Evolutionary conservation across 2,329 filamentous ascomycete genomes (phyloP).

Genomic region (Fusarium sp.): DNA sequence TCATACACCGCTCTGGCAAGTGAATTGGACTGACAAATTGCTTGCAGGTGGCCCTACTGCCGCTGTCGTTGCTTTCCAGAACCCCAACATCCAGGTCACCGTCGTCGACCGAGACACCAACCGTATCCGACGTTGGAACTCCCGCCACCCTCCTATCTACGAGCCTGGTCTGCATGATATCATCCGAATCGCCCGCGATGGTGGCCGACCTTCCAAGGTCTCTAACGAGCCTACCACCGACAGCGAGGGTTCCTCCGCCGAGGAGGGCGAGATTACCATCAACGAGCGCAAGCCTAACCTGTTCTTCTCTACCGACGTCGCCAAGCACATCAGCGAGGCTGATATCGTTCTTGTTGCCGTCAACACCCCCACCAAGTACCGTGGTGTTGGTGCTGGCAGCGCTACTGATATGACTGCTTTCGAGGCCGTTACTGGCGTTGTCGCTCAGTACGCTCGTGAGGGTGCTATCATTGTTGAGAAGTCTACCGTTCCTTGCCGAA

Average conservation of each 20-base stretch:
- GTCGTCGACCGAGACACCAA: slow-evolving; percentile 77
- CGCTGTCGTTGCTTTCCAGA: slow-evolving; percentile 79
- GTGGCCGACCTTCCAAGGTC: slow-evolving; percentile 60
- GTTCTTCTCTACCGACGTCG: slow-evolving; percentile 77
- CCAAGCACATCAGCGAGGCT: slow-evolving; percentile 70
- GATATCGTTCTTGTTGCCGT: slow-evolving; percentile 82
- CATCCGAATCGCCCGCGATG: slow-evolving; percentile 73
- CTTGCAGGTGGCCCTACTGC: slow-evolving; percentile 76
- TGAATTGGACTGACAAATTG: slow-evolving; percentile 28
- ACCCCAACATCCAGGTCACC: slow-evolving; percentile 76
- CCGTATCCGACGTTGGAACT: slow-evolving; percentile 80
- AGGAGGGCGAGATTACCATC: slow-evolving; percentile 51
- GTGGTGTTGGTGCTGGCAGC: slow-evolving; percentile 75
- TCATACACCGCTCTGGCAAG: slow-evolving; percentile 7
- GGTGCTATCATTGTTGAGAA: slow-evolving; percentile 85
- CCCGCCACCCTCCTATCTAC: slow-evolving; percentile 78
- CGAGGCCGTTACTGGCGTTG: slow-evolving; percentile 74
- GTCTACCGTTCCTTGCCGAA: slow-evolving; percentile 82
- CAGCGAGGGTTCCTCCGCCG: slow-evolving; percentile 48
- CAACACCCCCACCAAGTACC: slow-evolving; percentile 82
- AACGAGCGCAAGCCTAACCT: slow-evolving; percentile 71
- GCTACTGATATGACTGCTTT: slow-evolving; percentile 80
- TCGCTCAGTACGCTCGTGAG: slow-evolving; percentile 73
- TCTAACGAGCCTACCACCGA: slow-evolving; percentile 52
- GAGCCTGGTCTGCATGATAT: slow-evolving; percentile 78